A percentile compares a stretch with the other conserved stretches of the same genome.
Conservation (phyloP, 139 green algal genomes). For the Penium margaritaceum region DNA sequence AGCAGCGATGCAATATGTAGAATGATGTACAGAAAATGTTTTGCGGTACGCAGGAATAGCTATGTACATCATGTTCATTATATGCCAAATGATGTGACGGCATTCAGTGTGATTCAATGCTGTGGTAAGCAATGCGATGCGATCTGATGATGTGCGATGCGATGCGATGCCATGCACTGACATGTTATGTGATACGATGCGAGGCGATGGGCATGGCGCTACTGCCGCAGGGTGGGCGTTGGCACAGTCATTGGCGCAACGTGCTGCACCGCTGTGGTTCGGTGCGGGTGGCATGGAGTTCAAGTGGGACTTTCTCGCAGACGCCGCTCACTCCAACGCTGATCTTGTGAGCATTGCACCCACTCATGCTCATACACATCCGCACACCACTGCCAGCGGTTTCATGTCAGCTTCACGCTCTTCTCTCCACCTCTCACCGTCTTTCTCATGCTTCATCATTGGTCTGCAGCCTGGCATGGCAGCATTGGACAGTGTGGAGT, state of each 20-base stretch:
- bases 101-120: background rate
- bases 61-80: no score
- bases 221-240: constrained; percentile 30
- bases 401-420: no score
- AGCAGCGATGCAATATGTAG: no score
- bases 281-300: constrained; percentile 34
- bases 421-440: background rate
- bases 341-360: constrained; percentile 27
- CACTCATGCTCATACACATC: no score
- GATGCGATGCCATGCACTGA: no score
- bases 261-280: constrained; percentile 25
- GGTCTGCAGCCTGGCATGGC: background rate
- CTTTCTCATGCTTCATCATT: background rate
- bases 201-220: no score
- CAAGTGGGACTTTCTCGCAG: constrained; percentile 37
- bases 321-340: constrained; percentile 30
- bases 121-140: background rate
- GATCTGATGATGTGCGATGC: no score
- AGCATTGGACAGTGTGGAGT: background rate
- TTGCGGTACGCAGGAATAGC: no score
- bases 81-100: no score
- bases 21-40: no score
- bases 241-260: constrained; percentile 37
- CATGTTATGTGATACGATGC: no score
- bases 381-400: no score